Percentiles rank a stretch among this genome's conserved stretches.
These are phyloP conservation scores for Blastomyces percursus DNA, from an alignment of 2,329 filamentous ascomycete species.

Conservation along the genomic window DNA sequence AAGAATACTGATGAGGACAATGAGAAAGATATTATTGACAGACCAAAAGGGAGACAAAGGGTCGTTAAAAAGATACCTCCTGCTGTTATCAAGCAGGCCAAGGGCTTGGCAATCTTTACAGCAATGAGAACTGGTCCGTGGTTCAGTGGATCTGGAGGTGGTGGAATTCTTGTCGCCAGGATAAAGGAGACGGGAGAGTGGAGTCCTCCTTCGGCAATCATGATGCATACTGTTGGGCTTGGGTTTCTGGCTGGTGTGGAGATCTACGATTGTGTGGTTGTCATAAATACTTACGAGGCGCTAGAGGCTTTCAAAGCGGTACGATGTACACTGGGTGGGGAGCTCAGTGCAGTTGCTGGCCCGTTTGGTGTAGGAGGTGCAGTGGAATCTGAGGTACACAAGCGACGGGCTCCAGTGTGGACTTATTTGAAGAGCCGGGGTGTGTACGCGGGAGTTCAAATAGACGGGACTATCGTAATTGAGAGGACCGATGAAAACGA, in stretches of 20 bases:
- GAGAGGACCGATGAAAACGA: slow-evolving; percentile 83
- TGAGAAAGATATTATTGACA: slow-evolving; percentile 37
- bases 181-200: slow-evolving; percentile 71
- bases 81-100: slow-evolving; percentile 75
- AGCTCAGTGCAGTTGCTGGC: slow-evolving; percentile 65
- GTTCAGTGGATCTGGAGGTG: slow-evolving; percentile 83
- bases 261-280: slow-evolving; percentile 89
- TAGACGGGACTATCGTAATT: slow-evolving; percentile 78
- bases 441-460: slow-evolving; percentile 74
- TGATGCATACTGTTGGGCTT: slow-evolving; percentile 78
- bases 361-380: slow-evolving; percentile 66
- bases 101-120: slow-evolving; percentile 85
- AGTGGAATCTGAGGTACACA: slow-evolving; percentile 58
- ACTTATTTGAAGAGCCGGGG: slow-evolving; percentile 84
- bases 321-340: slow-evolving; percentile 67
- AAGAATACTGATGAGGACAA: slow-evolving; percentile 9
- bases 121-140: slow-evolving; percentile 90
- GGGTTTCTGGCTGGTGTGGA: slow-evolving; percentile 88
- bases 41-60: slow-evolving; percentile 50
- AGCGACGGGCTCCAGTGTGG: slow-evolving; percentile 60
- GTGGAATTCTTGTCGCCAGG: slow-evolving; percentile 72
- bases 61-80: slow-evolving; percentile 75
- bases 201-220: slow-evolving; percentile 83
- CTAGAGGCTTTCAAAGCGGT: slow-evolving; percentile 74
- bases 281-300: slow-evolving; percentile 78